Evolutionary conservation across 306 rosid species (phyloP).

Genomic region (Prunus mume): DNA sequence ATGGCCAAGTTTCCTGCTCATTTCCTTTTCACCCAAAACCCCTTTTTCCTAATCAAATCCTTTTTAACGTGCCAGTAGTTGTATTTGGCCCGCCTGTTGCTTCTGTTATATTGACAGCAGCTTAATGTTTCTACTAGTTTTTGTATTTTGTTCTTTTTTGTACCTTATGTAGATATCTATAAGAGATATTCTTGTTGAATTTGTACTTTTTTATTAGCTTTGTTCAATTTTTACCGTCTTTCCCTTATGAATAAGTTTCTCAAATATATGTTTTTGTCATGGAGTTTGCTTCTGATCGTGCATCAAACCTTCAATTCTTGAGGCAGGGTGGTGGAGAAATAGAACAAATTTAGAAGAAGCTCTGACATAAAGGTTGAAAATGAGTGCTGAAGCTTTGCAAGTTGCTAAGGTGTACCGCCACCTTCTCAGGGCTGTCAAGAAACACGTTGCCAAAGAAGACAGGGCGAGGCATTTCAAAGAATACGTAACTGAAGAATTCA

Average conservation of each 20-base stretch:
- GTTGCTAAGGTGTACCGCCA: slow-evolving; percentile 61
- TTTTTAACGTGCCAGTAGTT: no score
- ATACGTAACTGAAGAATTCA: slow-evolving; percentile 62
- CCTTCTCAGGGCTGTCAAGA: slow-evolving; percentile 74
- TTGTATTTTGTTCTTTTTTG: not conserved
- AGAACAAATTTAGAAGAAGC: not conserved
- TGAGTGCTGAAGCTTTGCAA: slow-evolving; percentile 60
- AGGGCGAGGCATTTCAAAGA: slow-evolving; percentile 58
- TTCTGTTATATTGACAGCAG: no score
- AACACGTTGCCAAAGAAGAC: slow-evolving; percentile 65
- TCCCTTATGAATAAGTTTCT: not conserved
- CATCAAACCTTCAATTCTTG: not conserved
- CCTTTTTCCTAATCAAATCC: no score
- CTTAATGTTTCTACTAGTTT: not conserved
- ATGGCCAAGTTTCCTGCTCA: no score
- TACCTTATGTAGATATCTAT: not conserved
- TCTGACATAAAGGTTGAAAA: slow-evolving; percentile 17
- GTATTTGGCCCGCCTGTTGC: no score
- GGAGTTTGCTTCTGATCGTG: not conserved
- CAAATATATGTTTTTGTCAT: not conserved
- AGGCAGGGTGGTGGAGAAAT: slow-evolving; percentile 32
- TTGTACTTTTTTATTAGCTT: not conserved
- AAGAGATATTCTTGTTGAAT: not conserved
- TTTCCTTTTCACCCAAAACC: no score
- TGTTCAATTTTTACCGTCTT: not conserved